Evolutionary conservation across 208 protist species (phyloP), one percentile per base, ranked within the genome.

Genomic region (Crithidia thermophila): DNA sequence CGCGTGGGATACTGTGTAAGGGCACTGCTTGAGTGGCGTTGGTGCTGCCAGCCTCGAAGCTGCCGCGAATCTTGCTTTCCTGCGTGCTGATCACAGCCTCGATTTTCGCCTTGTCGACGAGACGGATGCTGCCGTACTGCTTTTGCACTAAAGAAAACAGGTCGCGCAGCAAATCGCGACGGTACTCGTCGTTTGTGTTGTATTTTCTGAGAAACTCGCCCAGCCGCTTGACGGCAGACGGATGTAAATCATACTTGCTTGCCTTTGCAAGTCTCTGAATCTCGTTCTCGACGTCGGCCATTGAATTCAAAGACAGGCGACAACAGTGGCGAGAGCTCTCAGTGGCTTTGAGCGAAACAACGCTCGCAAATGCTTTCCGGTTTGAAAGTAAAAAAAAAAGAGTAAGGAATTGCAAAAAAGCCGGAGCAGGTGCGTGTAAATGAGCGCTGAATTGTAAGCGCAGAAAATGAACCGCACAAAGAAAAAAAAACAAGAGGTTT

Each of bases 171-270:
- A 85, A 60, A 53, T 76, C 64, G 25, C 72, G 73, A n/a, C 79
- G 81, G 45, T 71, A 60, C 36, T 80, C 75, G 31, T 72, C 66
- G 45, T 79, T 75, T 13, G 56, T 61, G n/a, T 67, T 71, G 14
- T 81, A 57, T 31, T 72, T 79, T 47, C 45, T 67, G 18, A 94
- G 34, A 64, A 88, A 90, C 27, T 87, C 77, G 11, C 76, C 79
- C 18, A 94, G 68, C 0, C 81, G 66, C 39, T 85, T 84, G 18
- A 96, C 56, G 0, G 90, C 90, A n/a, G 79, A 77, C 1, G 90
- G 90, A 62, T 94, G 85, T 45, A 96, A 60, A 14, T 82, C 68
- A 53, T 88, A 96, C 68, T 94, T 83, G 66, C 90, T 77, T 11
- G 82, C 85, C 34, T 82, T 59, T 9, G 90, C 90, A 28, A 90